phyloP scores from a whole-genome alignment of 441 rosid species.

The Theobroma grandiflorum region DNA sequence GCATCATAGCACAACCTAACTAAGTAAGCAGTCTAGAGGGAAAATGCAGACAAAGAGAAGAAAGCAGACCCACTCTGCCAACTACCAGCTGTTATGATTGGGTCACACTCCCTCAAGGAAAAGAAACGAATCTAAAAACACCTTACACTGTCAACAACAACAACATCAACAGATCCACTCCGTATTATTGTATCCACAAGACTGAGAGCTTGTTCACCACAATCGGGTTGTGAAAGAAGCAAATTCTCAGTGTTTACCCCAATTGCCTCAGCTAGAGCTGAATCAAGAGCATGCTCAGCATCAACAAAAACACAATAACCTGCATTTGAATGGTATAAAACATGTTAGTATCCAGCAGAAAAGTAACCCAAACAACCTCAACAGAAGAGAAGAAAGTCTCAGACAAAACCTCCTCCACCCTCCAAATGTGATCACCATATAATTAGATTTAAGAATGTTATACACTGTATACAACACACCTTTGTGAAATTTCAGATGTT shows the following conservation, averaged over 20 bases:
- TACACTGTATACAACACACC: not conserved
- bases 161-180: slow-evolving; percentile 96
- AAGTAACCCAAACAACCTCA: not conserved
- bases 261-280: slow-evolving; percentile 77
- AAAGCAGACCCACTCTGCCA: not conserved
- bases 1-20: not conserved
- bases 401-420: not conserved
- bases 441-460: not conserved
- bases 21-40: not conserved
- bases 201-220: slow-evolving; percentile 97
- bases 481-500: not conserved
- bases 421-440: not conserved
- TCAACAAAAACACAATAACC: slow-evolving; percentile 94
- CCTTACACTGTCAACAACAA: slow-evolving; percentile 97
- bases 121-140: slow-evolving; percentile 30
- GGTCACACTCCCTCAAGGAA: not conserved
- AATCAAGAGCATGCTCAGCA: slow-evolving; percentile 98
- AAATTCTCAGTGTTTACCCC: slow-evolving; percentile 92
- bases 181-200: slow-evolving; percentile 92
- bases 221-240: slow-evolving; percentile 96
- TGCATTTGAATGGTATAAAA: slow-evolving; percentile 38
- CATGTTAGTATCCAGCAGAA: slow-evolving; percentile 19
- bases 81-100: not conserved
- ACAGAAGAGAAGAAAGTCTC: not conserved
- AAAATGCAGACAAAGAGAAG: not conserved